These are phyloP conservation scores for Pythium volutum DNA, from an alignment of 352 stramenopile genomes.

Conservation along the genomic window DNA sequence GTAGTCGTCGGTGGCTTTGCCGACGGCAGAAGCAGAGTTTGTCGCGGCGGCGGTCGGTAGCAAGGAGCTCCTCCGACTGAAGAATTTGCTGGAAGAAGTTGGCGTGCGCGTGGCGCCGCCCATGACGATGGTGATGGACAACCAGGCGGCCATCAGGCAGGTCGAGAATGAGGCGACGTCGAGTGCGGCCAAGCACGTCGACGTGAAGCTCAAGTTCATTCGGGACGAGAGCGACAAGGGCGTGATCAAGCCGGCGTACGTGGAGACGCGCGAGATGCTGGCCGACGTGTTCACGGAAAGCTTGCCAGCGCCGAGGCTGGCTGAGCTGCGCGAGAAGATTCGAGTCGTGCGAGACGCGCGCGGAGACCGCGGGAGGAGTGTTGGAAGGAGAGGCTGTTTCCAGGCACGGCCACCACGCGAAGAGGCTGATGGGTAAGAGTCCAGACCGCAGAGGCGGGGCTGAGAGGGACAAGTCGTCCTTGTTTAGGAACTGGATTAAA, in stretches of 20 bases:
- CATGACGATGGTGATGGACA: slow-evolving; percentile 20
- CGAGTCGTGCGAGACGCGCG: background rate
- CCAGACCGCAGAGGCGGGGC: too few species aligned
- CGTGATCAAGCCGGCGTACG: slow-evolving; percentile 13
- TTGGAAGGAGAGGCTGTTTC: too few species aligned
- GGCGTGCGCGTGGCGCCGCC: background rate
- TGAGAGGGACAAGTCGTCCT: too few species aligned
- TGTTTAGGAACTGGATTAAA: too few species aligned
- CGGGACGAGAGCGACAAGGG: background rate
- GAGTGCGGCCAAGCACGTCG: slow-evolving; percentile 14
- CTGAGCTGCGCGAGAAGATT: slow-evolving; percentile 1
- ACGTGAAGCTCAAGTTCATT: slow-evolving; percentile 20
- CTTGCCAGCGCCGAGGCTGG: slow-evolving; percentile 10
- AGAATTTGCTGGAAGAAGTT: too few species aligned
- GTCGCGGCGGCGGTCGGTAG: background rate
- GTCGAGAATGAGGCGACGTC: slow-evolving; percentile 18
- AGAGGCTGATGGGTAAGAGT: too few species aligned
- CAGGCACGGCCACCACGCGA: too few species aligned
- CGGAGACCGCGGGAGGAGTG: slow-evolving; percentile 17
- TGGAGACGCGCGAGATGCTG: slow-evolving; percentile 7
- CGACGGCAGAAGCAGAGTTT: slow-evolving; percentile 1
- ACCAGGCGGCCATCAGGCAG: slow-evolving; percentile 21
- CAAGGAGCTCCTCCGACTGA: too few species aligned
- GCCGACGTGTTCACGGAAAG: slow-evolving; percentile 20
- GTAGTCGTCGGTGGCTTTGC: slow-evolving; percentile 10